These are phyloP conservation scores for Cordyceps fumosorosea DNA, from an alignment of 2,329 filamentous ascomycete species.

Conservation along the genomic window DNA sequence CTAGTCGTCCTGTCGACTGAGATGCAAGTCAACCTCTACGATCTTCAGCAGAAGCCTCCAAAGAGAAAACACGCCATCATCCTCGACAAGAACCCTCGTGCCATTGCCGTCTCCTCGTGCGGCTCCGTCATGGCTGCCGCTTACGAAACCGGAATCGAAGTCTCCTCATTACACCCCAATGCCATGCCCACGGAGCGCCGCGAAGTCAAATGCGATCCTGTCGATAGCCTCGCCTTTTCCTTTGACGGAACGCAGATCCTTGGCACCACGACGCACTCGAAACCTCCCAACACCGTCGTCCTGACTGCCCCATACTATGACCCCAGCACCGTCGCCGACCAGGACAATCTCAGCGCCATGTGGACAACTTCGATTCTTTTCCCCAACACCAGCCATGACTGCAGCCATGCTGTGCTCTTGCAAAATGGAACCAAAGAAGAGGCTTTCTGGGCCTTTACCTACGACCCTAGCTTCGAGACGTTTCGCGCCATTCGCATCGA, in stretches of 20 bases:
- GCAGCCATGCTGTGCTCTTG: conserved; percentile 68
- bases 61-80: conserved; percentile 68
- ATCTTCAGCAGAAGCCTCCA: conserved; percentile 57
- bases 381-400: conserved; percentile 71
- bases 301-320: conserved; percentile 76
- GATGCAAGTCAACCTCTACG: conserved; percentile 82
- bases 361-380: conserved; percentile 86
- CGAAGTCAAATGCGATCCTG: conserved; percentile 70
- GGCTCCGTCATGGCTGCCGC: conserved; percentile 78
- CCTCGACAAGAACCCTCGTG: conserved; percentile 69
- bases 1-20: conserved; percentile 76
- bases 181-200: conserved; percentile 61
- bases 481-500: conserved; percentile 72
- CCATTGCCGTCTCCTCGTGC: conserved; percentile 74
- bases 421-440: conserved; percentile 56
- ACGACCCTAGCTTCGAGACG: conserved; percentile 68
- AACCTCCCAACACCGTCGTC: conserved; percentile 64
- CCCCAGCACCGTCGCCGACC: conserved; percentile 57
- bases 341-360: conserved; percentile 64
- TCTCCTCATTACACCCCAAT: conserved; percentile 63
- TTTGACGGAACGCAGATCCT: conserved; percentile 71
- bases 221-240: conserved; percentile 70
- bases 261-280: conserved; percentile 62
- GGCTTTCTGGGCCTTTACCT: conserved; percentile 70
- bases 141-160: conserved; percentile 83